Base-by-base conservation (phyloP, 768 basidiomycete genomes). In the Clavaria fumosa region DNA sequence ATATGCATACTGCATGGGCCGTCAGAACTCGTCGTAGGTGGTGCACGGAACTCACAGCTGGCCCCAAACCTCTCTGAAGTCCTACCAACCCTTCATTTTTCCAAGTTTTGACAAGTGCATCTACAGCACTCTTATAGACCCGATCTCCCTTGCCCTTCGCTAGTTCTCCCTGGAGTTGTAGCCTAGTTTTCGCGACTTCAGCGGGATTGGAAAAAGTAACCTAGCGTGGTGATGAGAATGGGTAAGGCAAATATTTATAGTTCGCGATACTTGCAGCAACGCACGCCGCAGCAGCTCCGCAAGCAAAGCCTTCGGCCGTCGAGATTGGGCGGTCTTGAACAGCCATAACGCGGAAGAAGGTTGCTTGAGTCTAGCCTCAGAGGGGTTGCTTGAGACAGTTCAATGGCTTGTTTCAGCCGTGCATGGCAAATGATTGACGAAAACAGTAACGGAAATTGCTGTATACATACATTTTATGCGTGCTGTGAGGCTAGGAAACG, bases 91-190 rank as follows among this genome's bases (percentile, higher is more conserved):
- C 91, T 59, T 96, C 91, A 52, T 91, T 75, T 53, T 56, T 69
- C 73, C 77, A 90, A 4, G 90, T 93, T 60, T 93, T 95, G 23
- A 60, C 60, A 22, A 93, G 59, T 10, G 84, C 89, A 50, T 97
- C 91, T 28, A 88, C 36, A 60, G 79, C 82, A 52, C 78, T 84
- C 43, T 72, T 83, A 63, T 99, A 99, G 2, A 96, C 84, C 52
- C 75, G 83, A 45, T 59, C 54, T 11, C 66, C 67, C 6, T 78
- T 74, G 5, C 58, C 67, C 51, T 80, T 88, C 23, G 82, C 75
- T 7, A 99, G 72, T 56, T 97, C 95, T 18, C 93, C 95, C 52
- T 97, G 90, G 18, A 99, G 70, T 55, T 99, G 95, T 35, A 99
- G 60, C 39, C 93, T 79, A 28, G 95, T 97, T 60, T 97, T 97